phyloP scores from a whole-genome alignment of 1,284 basidiomycete species.

The Prillingera fragicola region DNA sequence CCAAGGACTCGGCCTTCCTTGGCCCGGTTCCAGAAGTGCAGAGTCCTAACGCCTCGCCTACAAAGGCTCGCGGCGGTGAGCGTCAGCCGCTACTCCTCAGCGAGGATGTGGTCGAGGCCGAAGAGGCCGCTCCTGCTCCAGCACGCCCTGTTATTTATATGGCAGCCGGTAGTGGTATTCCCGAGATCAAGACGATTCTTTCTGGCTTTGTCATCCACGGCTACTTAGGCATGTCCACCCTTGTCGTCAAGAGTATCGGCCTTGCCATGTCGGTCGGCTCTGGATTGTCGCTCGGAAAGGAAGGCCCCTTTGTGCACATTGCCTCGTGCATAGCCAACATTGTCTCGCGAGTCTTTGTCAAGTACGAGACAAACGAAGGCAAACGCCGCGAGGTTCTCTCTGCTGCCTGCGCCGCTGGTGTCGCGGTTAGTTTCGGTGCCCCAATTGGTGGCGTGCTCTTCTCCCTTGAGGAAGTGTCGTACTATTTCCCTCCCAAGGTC shows the following conservation, averaged over 20 bases:
- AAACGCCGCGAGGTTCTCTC: slow-evolving; percentile 88
- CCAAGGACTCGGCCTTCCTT: slow-evolving; percentile 74
- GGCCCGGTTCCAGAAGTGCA: too few relatives aligned
- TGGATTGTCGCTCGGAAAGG: slow-evolving; percentile 82
- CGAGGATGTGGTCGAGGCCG: slow-evolving; percentile 10
- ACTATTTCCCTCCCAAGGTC: slow-evolving; percentile 89
- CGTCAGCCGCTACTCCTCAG: slow-evolving; percentile 25
- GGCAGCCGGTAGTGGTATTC: slow-evolving; percentile 92
- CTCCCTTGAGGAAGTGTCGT: slow-evolving; percentile 88
- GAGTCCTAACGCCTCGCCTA: too few relatives aligned
- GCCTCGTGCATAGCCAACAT: slow-evolving; percentile 94
- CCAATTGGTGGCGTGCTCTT: slow-evolving; percentile 91
- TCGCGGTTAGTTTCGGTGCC: slow-evolving; percentile 67
- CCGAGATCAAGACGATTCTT: slow-evolving; percentile 94
- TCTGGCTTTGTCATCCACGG: slow-evolving; percentile 97
- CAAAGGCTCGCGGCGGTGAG: slow-evolving; percentile 19
- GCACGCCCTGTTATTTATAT: slow-evolving; percentile 73
- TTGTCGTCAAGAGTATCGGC: slow-evolving; percentile 87
- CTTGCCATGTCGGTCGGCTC: slow-evolving; percentile 85
- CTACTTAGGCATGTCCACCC: slow-evolving; percentile 81
- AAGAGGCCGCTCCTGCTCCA: slow-evolving; percentile 14
- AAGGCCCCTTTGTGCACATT: slow-evolving; percentile 96
- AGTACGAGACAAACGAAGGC: slow-evolving; percentile 93
- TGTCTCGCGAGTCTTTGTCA: slow-evolving; percentile 74
- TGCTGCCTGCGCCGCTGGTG: slow-evolving; percentile 71